phyloP scores from a whole-genome alignment of 2,329 filamentous ascomycete species.

The Penicillium sp. region DNA sequence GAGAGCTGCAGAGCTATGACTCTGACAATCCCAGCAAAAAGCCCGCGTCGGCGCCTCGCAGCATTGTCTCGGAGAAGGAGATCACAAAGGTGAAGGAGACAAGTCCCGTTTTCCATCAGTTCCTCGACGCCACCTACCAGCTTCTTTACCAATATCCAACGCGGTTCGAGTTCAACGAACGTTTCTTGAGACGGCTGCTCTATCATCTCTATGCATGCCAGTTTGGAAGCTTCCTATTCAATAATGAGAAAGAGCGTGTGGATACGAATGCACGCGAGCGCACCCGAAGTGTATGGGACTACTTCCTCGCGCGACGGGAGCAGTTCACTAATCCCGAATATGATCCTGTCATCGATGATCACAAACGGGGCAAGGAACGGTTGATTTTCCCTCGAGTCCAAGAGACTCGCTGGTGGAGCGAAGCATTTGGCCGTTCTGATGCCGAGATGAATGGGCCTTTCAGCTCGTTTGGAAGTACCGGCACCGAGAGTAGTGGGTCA shows the following conservation, averaged over 20 bases:
- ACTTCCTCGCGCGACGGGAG: conserved; percentile 77
- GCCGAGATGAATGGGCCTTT: conserved; percentile 85
- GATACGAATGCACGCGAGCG: conserved; percentile 68
- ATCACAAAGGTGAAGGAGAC: conserved; percentile 82
- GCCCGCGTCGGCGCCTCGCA: conserved; percentile 33
- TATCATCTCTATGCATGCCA: conserved; percentile 97
- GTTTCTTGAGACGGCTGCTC: conserved; percentile 82
- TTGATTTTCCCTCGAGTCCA: conserved; percentile 76
- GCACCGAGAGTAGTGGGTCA: conserved; percentile 29
- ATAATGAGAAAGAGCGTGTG: conserved; percentile 84
- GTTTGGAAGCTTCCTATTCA: conserved; percentile 95
- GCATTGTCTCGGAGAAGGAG: conserved; percentile 57
- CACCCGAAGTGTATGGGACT: conserved; percentile 91
- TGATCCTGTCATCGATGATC: conserved; percentile 73
- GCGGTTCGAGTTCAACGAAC: conserved; percentile 94
- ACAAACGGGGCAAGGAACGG: conserved; percentile 74
- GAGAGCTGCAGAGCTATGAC: conserved; percentile 53
- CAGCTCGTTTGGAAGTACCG: conserved; percentile 44
- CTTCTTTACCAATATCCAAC: conserved; percentile 80
- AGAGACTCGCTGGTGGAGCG: conserved; percentile 92
- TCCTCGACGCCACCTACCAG: conserved; percentile 92
- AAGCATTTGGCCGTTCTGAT: conserved; percentile 81
- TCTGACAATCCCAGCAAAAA: conserved; percentile 46
- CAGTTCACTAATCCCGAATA: conserved; percentile 86
- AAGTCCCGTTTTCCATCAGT: conserved; percentile 96